phyloP scores from a whole-genome alignment of 192 early-diverging fungal genomes.

The Rhizoclosmatium sp. region DNA sequence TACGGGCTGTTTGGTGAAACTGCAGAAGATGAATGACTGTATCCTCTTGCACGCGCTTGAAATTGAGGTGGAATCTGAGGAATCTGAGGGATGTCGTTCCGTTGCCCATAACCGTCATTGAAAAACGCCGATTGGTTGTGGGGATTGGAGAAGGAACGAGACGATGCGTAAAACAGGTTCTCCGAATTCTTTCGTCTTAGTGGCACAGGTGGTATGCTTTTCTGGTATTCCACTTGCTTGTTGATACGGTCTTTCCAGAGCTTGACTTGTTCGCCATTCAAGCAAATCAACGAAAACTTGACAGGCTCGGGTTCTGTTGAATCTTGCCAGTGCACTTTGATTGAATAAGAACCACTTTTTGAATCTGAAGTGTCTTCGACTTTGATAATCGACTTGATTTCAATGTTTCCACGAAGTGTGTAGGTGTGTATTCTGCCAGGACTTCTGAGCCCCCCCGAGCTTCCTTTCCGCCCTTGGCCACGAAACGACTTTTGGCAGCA shows the following conservation, averaged over 20 bases:
- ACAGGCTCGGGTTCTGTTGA: slow-evolving; percentile 76
- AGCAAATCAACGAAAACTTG: slow-evolving; percentile 84
- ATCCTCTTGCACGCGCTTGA: too few species aligned
- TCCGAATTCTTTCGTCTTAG: too few species aligned
- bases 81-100: too few species aligned
- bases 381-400: slow-evolving; percentile 77
- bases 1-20: too few species aligned
- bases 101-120: too few species aligned
- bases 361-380: slow-evolving; percentile 69
- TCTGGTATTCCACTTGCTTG: slow-evolving; percentile 57
- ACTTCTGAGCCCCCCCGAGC: background rate
- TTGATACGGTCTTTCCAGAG: slow-evolving; percentile 87
- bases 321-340: slow-evolving; percentile 84
- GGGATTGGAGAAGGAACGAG: too few species aligned
- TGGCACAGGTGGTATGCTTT: background rate
- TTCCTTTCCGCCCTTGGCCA: slow-evolving; percentile 17
- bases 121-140: too few species aligned
- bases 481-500: slow-evolving; percentile 80
- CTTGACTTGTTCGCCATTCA: slow-evolving; percentile 89
- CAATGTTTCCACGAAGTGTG: slow-evolving; percentile 83
- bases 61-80: too few species aligned
- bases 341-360: slow-evolving; percentile 45
- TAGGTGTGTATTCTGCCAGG: slow-evolving; percentile 15
- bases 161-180: too few species aligned
- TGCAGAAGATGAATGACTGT: too few species aligned